Conservation (phyloP, 192 early-diverging fungal species). For the Dimargaris verticillata region DNA sequence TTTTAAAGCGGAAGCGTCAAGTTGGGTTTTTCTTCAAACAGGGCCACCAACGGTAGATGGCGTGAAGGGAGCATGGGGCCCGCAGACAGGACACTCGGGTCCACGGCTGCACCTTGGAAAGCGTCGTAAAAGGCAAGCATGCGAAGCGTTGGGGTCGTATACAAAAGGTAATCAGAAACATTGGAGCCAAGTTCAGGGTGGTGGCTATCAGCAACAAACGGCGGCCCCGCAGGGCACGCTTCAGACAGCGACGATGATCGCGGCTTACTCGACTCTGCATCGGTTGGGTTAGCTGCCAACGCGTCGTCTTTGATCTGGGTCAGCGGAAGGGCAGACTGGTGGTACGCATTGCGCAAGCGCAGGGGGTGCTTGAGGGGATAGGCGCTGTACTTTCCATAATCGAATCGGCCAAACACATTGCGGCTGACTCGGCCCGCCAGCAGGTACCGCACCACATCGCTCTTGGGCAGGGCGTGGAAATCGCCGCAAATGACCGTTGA, state of each 20-base stretch:
- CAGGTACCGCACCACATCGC: constrained; percentile 8
- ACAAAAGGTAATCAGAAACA: constrained; percentile 1
- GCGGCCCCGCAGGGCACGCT: too few species aligned
- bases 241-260: too few species aligned
- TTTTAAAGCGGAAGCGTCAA: background rate
- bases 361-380: constrained; percentile 9
- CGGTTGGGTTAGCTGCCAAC: background rate
- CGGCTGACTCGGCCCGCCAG: constrained; percentile 10
- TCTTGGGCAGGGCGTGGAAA: constrained; percentile 9
- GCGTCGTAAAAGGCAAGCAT: constrained; percentile 11
- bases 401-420: background rate
- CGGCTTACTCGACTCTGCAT: too few species aligned
- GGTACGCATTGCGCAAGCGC: constrained; percentile 9
- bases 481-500: constrained; percentile 7
- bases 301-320: background rate
- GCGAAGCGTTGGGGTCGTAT: constrained; percentile 8
- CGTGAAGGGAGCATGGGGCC: too few species aligned
- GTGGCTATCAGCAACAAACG: background rate
- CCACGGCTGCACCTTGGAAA: background rate
- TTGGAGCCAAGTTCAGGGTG: background rate
- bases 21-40: constrained; percentile 10
- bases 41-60: constrained; percentile 8
- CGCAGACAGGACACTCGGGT: too few species aligned
- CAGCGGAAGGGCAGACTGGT: constrained; percentile 1
- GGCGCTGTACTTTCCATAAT: constrained; percentile 9